These are phyloP conservation scores for Amyloporia xantha DNA, from an alignment of 768 basidiomycete species.

Conservation along the genomic window DNA sequence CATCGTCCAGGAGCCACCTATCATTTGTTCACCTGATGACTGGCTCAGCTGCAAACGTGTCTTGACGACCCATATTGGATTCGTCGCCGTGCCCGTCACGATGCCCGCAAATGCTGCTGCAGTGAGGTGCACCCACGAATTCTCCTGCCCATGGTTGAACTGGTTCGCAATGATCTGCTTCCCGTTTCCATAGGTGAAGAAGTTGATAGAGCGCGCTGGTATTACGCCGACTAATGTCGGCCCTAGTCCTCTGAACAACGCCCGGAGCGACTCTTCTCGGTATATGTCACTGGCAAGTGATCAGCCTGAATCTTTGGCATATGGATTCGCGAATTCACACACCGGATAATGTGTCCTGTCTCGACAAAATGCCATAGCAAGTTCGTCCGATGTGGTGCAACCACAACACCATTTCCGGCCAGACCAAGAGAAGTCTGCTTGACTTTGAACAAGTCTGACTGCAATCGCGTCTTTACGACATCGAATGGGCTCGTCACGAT, in stretches of 20 bases:
- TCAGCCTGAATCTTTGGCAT: neutral
- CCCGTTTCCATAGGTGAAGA: conserved; percentile 96
- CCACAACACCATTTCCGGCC: conserved; percentile 26
- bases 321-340: conserved; percentile 14
- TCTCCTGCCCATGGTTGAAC: conserved; percentile 78
- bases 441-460: conserved; percentile 76
- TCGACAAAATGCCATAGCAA: conserved; percentile 92
- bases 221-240: conserved; percentile 93
- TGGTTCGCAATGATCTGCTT: conserved; percentile 82
- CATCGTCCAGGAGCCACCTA: conserved; percentile 51
- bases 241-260: conserved; percentile 91
- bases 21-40: conserved; percentile 18
- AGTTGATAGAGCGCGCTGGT: conserved; percentile 95
- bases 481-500: conserved; percentile 97
- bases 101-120: conserved; percentile 87
- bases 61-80: conserved; percentile 99
- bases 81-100: conserved; percentile 83
- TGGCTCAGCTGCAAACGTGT: conserved; percentile 79
- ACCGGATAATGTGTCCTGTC: conserved; percentile 88
- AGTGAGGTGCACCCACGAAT: conserved; percentile 74
- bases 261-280: conserved; percentile 77
- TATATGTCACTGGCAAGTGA: conserved; percentile 65
- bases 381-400: conserved; percentile 33
- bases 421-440: conserved; percentile 30
- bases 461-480: conserved; percentile 95